Evolutionary conservation across 225 moss, liverwort and hornwort genomes (phyloP).

Genomic region (Straminergon stramineum): DNA sequence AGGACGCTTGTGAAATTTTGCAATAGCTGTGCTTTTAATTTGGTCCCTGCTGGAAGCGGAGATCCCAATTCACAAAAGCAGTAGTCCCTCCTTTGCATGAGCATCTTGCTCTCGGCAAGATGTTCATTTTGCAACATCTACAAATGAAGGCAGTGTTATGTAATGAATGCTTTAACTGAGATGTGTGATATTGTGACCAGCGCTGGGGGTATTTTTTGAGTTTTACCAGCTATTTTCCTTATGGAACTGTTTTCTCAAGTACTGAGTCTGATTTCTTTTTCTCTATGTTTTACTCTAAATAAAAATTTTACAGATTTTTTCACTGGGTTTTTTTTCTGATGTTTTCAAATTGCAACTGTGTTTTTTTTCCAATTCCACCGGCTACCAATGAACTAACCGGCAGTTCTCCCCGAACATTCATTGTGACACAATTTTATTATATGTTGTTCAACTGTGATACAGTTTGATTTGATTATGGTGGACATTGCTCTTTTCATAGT

Average conservation of each 20-base stretch:
- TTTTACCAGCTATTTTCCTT: background rate
- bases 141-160: background rate
- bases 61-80: no score
- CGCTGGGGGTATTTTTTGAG: background rate
- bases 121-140: background rate
- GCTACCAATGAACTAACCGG: background rate
- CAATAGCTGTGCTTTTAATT: background rate
- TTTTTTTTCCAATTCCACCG: background rate
- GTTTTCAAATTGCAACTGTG: background rate
- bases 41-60: background rate
- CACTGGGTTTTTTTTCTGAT: background rate
- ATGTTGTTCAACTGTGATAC: background rate
- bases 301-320: background rate
- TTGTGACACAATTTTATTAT: background rate
- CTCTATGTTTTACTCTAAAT: background rate
- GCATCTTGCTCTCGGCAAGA: background rate
- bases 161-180: background rate
- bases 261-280: background rate
- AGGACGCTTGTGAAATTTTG: background rate
- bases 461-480: background rate
- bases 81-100: background rate
- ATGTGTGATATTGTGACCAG: background rate
- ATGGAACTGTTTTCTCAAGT: background rate
- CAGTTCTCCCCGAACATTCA: background rate
- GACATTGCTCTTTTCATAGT: background rate